Evolutionary conservation across 2,329 filamentous ascomycete genomes (phyloP).

Genomic region (Xylaria sp.): DNA sequence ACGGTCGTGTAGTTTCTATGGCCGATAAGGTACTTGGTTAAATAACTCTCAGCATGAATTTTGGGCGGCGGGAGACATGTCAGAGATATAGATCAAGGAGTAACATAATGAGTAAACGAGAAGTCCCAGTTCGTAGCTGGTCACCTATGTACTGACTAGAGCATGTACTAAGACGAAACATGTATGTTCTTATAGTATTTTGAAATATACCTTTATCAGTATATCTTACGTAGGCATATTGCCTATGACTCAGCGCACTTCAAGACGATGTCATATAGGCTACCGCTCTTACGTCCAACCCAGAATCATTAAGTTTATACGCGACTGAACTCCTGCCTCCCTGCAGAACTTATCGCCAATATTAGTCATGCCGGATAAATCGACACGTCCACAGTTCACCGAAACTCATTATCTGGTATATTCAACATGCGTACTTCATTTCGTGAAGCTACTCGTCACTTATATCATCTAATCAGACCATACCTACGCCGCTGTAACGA

Average conservation of each 20-base stretch:
- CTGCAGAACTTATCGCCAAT: no score
- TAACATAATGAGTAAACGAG: neutral
- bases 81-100: neutral
- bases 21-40: conserved; percentile 62
- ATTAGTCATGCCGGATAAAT: neutral
- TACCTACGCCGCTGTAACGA: neutral
- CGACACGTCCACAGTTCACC: neutral
- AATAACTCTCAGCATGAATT: neutral
- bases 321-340: no score
- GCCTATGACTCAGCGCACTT: neutral
- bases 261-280: no score
- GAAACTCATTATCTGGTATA: neutral
- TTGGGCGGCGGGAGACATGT: neutral
- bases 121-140: neutral
- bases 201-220: neutral
- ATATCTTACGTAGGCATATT: neutral
- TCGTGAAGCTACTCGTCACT: neutral
- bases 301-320: no score
- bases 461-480: neutral
- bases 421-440: neutral
- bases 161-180: conserved; percentile 8
- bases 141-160: neutral
- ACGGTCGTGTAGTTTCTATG: conserved; percentile 56
- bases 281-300: no score
- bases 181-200: conserved; percentile 5